Percentiles rank a stretch among this genome's conserved stretches.
These are phyloP conservation scores for Haplosporangium gracile DNA, from an alignment of 192 early-diverging fungal species.

Conservation along the genomic window DNA sequence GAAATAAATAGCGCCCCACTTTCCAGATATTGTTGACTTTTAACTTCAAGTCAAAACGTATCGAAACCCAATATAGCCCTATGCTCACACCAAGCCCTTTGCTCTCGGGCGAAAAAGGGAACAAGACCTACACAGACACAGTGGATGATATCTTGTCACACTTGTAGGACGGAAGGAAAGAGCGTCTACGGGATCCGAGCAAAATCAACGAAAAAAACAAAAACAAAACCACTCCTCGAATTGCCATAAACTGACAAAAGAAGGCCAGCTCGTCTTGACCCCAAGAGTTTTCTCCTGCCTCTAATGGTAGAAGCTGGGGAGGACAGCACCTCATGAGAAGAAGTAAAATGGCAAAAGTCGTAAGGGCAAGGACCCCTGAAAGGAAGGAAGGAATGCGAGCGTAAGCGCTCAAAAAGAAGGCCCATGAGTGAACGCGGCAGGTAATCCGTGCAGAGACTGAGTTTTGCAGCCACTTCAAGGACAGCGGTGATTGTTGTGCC, in stretches of 20 bases:
- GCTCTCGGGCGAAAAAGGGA: neutral
- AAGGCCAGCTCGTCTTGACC: neutral
- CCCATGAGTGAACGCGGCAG: neutral
- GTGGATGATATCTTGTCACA: neutral
- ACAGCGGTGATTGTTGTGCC: too few relatives aligned
- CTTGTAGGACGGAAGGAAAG: neutral
- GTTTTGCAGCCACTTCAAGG: too few relatives aligned
- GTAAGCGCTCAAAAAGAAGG: neutral
- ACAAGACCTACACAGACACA: neutral
- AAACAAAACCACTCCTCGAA: neutral
- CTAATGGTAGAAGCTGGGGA: conserved; percentile 34
- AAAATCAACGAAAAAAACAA: neutral
- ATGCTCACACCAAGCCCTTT: neutral
- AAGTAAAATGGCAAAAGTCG: neutral
- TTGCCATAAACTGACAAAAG: neutral
- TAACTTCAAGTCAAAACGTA: neutral
- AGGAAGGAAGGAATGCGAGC: neutral
- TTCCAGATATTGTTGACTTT: neutral
- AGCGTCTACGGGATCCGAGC: neutral
- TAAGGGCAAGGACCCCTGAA: neutral
- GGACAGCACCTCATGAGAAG: neutral
- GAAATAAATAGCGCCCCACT: neutral
- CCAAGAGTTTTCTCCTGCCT: conserved; percentile 6
- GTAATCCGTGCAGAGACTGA: neutral
- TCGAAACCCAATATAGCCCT: neutral